Evolutionary conservation across 1,284 basidiomycete species (phyloP), one percentile per base, ranked within the genome.

Genomic region (Mixia osmundae): DNA sequence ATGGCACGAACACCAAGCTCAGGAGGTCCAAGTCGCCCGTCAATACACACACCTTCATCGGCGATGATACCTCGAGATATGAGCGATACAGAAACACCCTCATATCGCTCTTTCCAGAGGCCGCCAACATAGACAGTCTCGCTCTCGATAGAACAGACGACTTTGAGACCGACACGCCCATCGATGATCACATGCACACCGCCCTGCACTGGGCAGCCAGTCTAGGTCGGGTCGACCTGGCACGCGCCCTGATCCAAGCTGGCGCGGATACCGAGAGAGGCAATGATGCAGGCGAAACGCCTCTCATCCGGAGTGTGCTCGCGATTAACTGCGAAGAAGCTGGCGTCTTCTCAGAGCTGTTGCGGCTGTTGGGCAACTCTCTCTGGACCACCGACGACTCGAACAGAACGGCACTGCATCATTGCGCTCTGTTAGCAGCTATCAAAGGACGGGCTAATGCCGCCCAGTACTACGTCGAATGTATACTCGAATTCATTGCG

Each of bases 111-210:
- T 34, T 27, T 19, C 26, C 22, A 9, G 40, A 41, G 8, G 28
- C 29, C 18, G 31, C 35, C 21, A 23, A 37, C 4, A 33, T 30
- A 4, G 35, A 23, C 23, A 19, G 42, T 42, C 15, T 30, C 32
- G 10, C 30, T 21, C 23, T 22, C 29, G 41, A 48, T 24, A 47
- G n/a, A n/a, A n/a, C 49, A 9, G 36, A 47, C 43, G 45, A 54
- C 30, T 47, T 71, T 33, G 78, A 83, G 43, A 60, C 77, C 33
- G 77, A 94, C 53, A 65, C 69, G 14, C 65, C 85, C 29, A 68
- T 94, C 25, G 91, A 99, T 51, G 82, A 94, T 45, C 76, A 87
- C 50, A 80, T 83, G 0, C 89, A 99, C 56, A 85, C 83, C 0
- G 75, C 89, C 5, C 63, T 99, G 20, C 91, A 99, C 55, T 70